phyloP scores from a whole-genome alignment of 148 eudicot species.

The Fagopyrum homotropicum region DNA sequence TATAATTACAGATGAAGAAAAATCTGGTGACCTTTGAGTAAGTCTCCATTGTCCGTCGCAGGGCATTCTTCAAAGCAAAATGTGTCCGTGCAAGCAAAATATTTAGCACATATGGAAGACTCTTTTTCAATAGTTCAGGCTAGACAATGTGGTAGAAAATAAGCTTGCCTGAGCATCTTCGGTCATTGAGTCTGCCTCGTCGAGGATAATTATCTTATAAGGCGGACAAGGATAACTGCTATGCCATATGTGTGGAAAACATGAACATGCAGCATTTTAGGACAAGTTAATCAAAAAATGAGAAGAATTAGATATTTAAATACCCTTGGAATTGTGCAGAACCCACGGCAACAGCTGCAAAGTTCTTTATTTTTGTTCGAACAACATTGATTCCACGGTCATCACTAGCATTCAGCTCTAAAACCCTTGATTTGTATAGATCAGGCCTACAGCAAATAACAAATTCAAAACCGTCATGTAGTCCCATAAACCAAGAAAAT shows the following conservation, averaged over 20 bases:
- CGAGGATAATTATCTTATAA: slow-evolving; percentile 83
- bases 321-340: slow-evolving; percentile 67
- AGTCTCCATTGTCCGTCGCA: slow-evolving; percentile 97
- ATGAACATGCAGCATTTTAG: background rate
- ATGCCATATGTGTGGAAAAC: slow-evolving; percentile 10
- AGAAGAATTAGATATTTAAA: background rate
- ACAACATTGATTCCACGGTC: slow-evolving; percentile 98
- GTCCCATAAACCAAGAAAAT: background rate
- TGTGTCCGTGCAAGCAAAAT: background rate
- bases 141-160: background rate
- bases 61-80: slow-evolving; percentile 63
- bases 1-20: slow-evolving; percentile 93
- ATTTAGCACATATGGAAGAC: background rate
- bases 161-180: slow-evolving; percentile 93
- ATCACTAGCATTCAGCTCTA: slow-evolving; percentile 98
- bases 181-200: slow-evolving; percentile 99
- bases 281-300: slow-evolving; percentile 14
- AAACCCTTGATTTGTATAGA: slow-evolving; percentile 84
- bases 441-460: slow-evolving; percentile 52
- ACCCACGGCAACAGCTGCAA: slow-evolving; percentile 94
- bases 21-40: slow-evolving; percentile 94
- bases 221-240: slow-evolving; percentile 96
- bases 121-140: background rate
- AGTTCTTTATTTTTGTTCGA: slow-evolving; percentile 86
- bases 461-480: background rate